A percentile compares a stretch with the other conserved stretches of the same genome.
Evolutionary conservation across 495 filamentous ascomycete genomes (phyloP).

Genomic region (Podospora sp.): DNA sequence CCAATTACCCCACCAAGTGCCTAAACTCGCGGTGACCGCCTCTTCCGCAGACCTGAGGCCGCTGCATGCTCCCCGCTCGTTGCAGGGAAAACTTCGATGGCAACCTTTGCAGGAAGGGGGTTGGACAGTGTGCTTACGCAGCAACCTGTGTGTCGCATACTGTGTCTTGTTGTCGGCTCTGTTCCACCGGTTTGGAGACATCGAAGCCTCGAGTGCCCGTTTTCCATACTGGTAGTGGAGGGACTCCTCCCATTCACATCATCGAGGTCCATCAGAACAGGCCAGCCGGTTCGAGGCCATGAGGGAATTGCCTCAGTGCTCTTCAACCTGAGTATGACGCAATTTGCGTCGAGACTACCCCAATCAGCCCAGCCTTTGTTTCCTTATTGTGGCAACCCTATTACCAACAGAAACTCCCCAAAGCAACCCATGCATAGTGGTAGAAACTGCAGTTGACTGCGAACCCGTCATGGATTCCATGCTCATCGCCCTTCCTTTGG

Average conservation of each 20-base stretch:
- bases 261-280: not conserved
- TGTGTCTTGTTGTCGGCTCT: not conserved
- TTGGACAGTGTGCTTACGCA: not conserved
- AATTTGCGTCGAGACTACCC: conserved; percentile 2
- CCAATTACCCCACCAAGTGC: conserved; percentile 23
- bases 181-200: not conserved
- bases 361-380: conserved; percentile 5
- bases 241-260: not conserved
- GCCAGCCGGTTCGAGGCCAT: not conserved
- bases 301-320: conserved; percentile 21
- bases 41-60: conserved; percentile 15
- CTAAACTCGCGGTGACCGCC: conserved; percentile 28
- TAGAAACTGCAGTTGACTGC: not conserved
- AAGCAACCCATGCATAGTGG: not conserved
- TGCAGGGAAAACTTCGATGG: not conserved
- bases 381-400: conserved; percentile 25
- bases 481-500: not conserved
- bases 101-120: not conserved
- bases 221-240: not conserved
- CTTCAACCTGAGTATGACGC: conserved; percentile 24
- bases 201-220: not conserved
- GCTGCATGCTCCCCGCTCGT: not conserved
- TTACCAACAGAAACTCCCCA: conserved; percentile 32
- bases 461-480: not conserved
- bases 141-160: not conserved